These are phyloP conservation scores for Venturia effusa DNA, from an alignment of 2,329 filamentous ascomycete species.

Conservation along the genomic window DNA sequence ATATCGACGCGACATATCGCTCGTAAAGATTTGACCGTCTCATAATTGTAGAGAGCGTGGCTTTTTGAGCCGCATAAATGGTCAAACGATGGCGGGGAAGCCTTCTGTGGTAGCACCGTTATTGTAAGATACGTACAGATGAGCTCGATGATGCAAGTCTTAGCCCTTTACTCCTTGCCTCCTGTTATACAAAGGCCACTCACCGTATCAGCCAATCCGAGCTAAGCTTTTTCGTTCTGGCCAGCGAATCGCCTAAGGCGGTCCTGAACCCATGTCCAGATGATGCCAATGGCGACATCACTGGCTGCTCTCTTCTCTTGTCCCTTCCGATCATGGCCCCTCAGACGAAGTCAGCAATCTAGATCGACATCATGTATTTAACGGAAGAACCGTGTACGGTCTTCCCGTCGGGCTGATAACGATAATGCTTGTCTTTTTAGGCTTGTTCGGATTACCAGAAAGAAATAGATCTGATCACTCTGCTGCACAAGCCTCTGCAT, in stretches of 20 bases:
- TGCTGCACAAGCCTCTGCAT: neutral
- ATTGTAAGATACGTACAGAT: neutral
- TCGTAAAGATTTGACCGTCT: neutral
- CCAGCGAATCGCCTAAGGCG: neutral
- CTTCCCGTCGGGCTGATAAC: neutral
- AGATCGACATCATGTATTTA: neutral
- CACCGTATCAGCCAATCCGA: neutral
- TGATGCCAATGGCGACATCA: neutral
- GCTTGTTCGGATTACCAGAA: neutral
- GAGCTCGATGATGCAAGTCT: neutral
- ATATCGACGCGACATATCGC: neutral
- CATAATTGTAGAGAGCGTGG: neutral
- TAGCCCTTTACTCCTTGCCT: neutral
- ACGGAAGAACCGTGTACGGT: neutral
- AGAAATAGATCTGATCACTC: neutral
- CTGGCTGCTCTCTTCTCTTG: neutral
- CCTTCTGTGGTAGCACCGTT: neutral
- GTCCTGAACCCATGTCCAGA: neutral
- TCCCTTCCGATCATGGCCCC: neutral
- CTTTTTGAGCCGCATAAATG: neutral
- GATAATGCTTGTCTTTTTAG: neutral
- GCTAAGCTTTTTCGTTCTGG: neutral
- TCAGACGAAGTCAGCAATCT: too few species aligned
- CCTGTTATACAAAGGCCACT: neutral
- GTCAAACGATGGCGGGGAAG: neutral